Base-by-base conservation (phyloP, 2,329 filamentous ascomycete genomes). In the Talaromyces sp. region DNA sequence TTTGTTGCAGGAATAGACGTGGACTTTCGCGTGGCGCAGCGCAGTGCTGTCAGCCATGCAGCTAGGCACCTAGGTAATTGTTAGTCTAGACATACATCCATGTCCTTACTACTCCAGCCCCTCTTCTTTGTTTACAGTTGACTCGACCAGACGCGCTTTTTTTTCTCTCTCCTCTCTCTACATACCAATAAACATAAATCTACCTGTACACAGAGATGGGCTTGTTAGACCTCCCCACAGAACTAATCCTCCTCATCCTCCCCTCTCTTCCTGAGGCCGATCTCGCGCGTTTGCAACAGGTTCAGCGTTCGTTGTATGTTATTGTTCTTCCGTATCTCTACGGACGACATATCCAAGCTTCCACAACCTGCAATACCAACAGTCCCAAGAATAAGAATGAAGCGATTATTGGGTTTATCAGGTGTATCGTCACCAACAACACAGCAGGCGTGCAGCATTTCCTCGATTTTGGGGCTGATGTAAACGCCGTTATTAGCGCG, bases 221-320 rank as follows among this genome's bases (percentile, higher is more conserved):
- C 6, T 43, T 43, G 67, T 53, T 58, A 53, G 54, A 64, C 25
- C 27, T 59, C 17, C 58, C 58, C 17, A 45, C 58, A 17, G 58
- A 59, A 31, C 17, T 59, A 45, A n/a, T 45, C 17, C 58, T 29
- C 36, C 38, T 59, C 58, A 59, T 59, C 36, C 15, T 43, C 3
- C 22, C 58, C 17, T 2, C 15, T n/a, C 38, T 59, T 3, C 45
- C 22, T 5, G 58, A 59, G 2, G 2, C 11, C 7, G 22, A 59
- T 22, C 36, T 59, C 11, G 17, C 36, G 6, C 19, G 13, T 19
- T 25, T 59, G 3, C 15, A 31, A 13, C 58, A 19, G 8, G 58
- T 29, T 40, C 38, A 45, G 29, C 10, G 13, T 19, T 29, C 25
- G 11, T 15, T 60, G 25, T 22, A 31, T 25, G 38, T 3, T 15